Evolutionary conservation across 495 filamentous ascomycete genomes (phyloP).

Genomic region (Podospora australis): DNA sequence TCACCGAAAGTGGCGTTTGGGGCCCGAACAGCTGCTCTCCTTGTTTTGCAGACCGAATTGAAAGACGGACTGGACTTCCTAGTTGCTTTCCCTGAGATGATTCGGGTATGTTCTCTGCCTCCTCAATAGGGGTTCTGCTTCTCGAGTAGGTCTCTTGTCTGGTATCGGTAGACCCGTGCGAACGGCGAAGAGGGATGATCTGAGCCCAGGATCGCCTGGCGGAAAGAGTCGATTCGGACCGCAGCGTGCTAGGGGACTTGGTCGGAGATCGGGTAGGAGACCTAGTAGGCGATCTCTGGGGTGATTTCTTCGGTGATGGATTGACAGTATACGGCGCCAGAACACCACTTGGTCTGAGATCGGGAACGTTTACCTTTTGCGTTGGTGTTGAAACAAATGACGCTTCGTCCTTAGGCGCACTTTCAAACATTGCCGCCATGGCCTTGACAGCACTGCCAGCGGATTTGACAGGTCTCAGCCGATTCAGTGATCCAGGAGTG

Average conservation of each 20-base stretch:
- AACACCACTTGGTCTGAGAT: slow-evolving; percentile 16
- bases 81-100: no score
- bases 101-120: no score
- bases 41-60: no score
- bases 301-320: slow-evolving; percentile 11
- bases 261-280: neutral
- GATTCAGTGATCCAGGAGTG: slow-evolving; percentile 1
- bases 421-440: slow-evolving; percentile 40
- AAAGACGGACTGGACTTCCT: no score
- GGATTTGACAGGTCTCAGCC: slow-evolving; percentile 1
- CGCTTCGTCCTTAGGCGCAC: slow-evolving; percentile 14
- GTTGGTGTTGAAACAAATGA: slow-evolving; percentile 4
- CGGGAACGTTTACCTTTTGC: neutral
- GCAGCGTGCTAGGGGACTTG: neutral
- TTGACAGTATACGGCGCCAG: slow-evolving; percentile 26
- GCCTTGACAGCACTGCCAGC: slow-evolving; percentile 33
- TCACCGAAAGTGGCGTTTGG: no score
- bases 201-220: neutral
- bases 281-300: neutral
- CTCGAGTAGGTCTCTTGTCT: neutral
- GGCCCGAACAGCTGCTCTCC: no score
- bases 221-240: slow-evolving; percentile 3
- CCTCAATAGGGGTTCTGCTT: neutral
- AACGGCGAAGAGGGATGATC: neutral
- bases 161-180: neutral